Evolutionary conservation across 1,139 yeast species (phyloP), one percentile per base, ranked within the genome.

Genomic region (Pneumocystis wakefieldiae): DNA sequence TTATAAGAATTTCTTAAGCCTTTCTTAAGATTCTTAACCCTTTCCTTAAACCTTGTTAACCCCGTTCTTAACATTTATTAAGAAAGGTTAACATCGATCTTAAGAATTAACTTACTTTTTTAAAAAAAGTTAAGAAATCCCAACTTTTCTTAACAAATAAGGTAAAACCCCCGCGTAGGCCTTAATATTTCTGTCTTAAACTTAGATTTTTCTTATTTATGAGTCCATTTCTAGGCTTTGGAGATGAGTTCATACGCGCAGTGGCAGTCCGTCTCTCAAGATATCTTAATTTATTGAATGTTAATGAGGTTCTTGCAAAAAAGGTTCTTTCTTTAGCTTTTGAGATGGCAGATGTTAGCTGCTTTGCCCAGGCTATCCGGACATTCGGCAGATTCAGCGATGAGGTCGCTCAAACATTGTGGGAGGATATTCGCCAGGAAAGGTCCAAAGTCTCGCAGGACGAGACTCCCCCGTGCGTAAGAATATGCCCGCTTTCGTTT

Each of bases 321-420:
- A 63, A 62, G 15, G 66, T 64, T 17, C 35, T 64, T 28, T 53
- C 57, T 32, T 62, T 64, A 37, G 62, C 62, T 61, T 37, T 63
- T 19, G 59, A 62, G 14, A 61, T 48, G 10, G 62, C 63, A 17
- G 62, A 61, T 29, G 32, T 59, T 24, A 61, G 62, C 35, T 62
- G 39, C 15, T 64, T 64, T 59, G 37, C 62, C 10, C 59, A 35
- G 15, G 65, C 63, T 10, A 42, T 64, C 15, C 62, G 58, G n/a
- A 62, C 61, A 15, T 64, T 64, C 55, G 66, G 66, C 15, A 61
- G 60, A 59, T 64, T 64, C 24, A 48, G 32, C 24, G 55, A 48
- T 48, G 55, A 48, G 3, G 32, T 12, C 2, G 55, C 55, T 2
- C 32, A 48, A 12, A 48, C 3, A 10, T 48, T 48, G 4, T 48